phyloP scores from a whole-genome alignment of 495 filamentous ascomycete genomes.

The Sordaria brevicollis region DNA sequence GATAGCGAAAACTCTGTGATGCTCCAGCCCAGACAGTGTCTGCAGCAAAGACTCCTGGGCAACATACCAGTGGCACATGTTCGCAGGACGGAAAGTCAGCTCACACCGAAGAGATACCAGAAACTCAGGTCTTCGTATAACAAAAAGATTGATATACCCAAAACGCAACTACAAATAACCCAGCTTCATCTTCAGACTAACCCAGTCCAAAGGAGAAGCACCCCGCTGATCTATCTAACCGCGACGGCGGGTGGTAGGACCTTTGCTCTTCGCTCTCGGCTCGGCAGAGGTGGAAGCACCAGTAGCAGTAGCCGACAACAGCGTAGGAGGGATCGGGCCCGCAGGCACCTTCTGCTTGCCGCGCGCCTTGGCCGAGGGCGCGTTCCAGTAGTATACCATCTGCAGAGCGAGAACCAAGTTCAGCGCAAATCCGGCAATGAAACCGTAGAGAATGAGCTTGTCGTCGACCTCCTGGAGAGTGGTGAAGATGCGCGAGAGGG shows the following conservation, averaged over 20 bases:
- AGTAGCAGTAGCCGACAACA: conserved; percentile 21
- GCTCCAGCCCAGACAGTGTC: too few relatives aligned
- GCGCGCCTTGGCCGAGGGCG: conserved; percentile 43
- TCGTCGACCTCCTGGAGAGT: conserved; percentile 94
- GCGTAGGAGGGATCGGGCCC: neutral
- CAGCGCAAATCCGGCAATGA: conserved; percentile 76
- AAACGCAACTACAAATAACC: neutral
- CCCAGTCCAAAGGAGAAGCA: neutral
- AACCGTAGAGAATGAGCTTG: conserved; percentile 86
- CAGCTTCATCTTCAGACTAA: neutral
- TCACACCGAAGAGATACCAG: conserved; percentile 1
- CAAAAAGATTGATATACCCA: neutral
- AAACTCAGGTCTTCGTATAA: neutral
- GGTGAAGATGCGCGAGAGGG: conserved; percentile 88
- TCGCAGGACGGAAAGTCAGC: conserved; percentile 2
- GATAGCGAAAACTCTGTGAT: too few relatives aligned
- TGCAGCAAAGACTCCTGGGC: neutral
- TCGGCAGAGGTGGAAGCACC: neutral
- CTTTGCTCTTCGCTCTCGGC: conserved; percentile 35
- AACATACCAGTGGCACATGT: neutral
- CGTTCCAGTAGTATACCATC: conserved; percentile 97
- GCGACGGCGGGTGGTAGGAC: conserved; percentile 43
- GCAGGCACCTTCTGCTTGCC: conserved; percentile 36
- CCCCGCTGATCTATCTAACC: conserved; percentile 22
- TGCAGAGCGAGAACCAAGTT: conserved; percentile 80